phyloP scores from a whole-genome alignment of 306 rosid genomes.

The apple (Malus domestica) region ASM211411v1 NC_041798.1:23040001-23040500 shows the following conservation, averaged over 20 bases:
- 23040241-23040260: slow-evolving; percentile 33
- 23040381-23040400: neutral
- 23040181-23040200: slow-evolving; percentile 98
- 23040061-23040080: slow-evolving; percentile 93
- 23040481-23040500: neutral
- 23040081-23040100: slow-evolving; percentile 96
- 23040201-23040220: slow-evolving; percentile 58
- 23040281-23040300: slow-evolving; percentile 70
- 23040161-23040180: slow-evolving; percentile 96
- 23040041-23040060: slow-evolving; percentile 91
- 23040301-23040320: slow-evolving; percentile 91
- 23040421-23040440: neutral
- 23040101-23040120: slow-evolving; percentile 90
- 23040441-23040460: neutral
- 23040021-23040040: slow-evolving; percentile 98
- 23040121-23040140: slow-evolving; percentile 94
- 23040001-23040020: slow-evolving; percentile 89
- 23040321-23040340: slow-evolving; percentile 51
- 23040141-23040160: slow-evolving; percentile 99
- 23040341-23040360: neutral
- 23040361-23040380: slow-evolving; percentile 1
- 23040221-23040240: slow-evolving; percentile 33
- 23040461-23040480: neutral
- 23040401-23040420: neutral
- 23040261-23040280: slow-evolving; percentile 31